A percentile compares a stretch with the other conserved stretches of the same genome.
phyloP scores from a whole-genome alignment of 495 filamentous ascomycete genomes.

The Trypethelium eluteriae region DNA sequence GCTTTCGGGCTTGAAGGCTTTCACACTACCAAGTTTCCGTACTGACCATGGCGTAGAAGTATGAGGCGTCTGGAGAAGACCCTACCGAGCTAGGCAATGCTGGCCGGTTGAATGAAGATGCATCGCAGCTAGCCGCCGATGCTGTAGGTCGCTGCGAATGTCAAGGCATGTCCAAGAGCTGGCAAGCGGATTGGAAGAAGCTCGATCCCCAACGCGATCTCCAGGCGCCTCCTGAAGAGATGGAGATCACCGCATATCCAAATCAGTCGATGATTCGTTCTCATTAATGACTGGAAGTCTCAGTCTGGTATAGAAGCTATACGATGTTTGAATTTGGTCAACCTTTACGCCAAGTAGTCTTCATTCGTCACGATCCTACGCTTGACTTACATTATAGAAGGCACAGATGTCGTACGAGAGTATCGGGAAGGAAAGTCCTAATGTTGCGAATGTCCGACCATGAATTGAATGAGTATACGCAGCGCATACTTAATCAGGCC shows the following conservation, averaged over 20 bases:
- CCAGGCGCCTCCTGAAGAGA: background rate
- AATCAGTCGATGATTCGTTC: background rate
- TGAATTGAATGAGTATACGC: slow-evolving; percentile 6
- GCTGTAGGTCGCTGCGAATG: background rate
- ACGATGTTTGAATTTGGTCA: background rate
- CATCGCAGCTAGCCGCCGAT: background rate
- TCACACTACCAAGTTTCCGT: background rate
- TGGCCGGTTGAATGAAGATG: background rate
- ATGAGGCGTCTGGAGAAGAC: background rate
- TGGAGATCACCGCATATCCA: background rate
- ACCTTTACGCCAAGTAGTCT: slow-evolving; percentile 11
- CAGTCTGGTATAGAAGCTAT: background rate
- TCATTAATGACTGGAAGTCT: slow-evolving; percentile 7
- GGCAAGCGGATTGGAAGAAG: background rate
- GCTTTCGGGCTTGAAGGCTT: background rate
- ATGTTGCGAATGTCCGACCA: slow-evolving; percentile 5
- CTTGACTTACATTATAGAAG: slow-evolving; percentile 1
- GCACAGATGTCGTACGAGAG: background rate
- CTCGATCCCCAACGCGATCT: background rate
- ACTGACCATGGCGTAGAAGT: background rate
- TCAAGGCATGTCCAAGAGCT: background rate
- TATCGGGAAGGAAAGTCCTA: background rate
- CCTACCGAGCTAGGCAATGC: background rate
- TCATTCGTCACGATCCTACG: slow-evolving; percentile 1
- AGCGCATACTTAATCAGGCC: slow-evolving; percentile 4